phyloP scores from a whole-genome alignment of 2,329 filamentous ascomycete species.

The Ophiostoma australiae region DNA sequence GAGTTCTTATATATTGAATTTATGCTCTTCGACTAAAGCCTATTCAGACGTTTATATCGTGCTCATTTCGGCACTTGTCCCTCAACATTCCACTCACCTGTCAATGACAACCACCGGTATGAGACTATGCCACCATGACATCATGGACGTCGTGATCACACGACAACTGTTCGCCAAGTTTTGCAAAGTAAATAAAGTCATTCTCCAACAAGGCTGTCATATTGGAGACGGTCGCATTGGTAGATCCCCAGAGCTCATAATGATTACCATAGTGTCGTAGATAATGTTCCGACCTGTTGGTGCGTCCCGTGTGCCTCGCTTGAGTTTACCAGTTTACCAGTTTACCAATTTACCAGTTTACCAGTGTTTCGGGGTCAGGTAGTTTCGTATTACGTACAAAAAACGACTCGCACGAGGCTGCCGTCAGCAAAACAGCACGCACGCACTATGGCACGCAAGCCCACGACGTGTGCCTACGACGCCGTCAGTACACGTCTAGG shows the following conservation, averaged over 20 bases:
- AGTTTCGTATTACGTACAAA: not conserved
- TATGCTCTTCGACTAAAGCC: not conserved
- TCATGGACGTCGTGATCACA: not conserved
- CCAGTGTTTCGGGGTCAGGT: not conserved
- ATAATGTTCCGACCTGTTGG: not conserved
- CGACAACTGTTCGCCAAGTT: not conserved
- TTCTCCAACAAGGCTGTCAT: slow-evolving; percentile 1
- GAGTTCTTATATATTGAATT: not conserved
- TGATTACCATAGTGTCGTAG: not conserved
- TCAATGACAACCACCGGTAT: not conserved
- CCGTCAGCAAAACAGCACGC: not conserved
- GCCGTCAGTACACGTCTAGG: too few species aligned
- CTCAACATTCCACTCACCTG: not conserved
- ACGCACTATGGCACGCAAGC: not conserved
- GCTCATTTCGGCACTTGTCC: not conserved
- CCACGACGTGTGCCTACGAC: not conserved
- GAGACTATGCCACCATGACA: not conserved
- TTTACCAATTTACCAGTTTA: not conserved
- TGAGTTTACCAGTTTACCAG: not conserved
- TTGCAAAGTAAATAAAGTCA: not conserved
- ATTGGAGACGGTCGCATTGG: not conserved
- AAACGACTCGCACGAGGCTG: slow-evolving; percentile 2
- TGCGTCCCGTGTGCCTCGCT: not conserved
- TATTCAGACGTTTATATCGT: not conserved
- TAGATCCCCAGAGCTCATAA: not conserved